Evolutionary conservation across 257 asterid genomes (phyloP).

Genomic region (Leonotis leonurus): DNA sequence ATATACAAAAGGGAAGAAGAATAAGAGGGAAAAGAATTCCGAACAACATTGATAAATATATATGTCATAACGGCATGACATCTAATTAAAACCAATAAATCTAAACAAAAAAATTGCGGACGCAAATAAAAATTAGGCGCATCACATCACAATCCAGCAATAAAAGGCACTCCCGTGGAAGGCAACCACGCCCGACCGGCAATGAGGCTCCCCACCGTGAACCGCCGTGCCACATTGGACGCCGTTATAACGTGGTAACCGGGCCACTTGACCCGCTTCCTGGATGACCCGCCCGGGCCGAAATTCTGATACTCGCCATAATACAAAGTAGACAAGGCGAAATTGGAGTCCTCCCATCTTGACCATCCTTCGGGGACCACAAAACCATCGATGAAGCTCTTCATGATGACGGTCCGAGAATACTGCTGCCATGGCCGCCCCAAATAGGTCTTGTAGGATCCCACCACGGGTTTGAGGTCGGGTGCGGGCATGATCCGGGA

Average conservation of each 20-base stretch:
- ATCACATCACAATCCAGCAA: constrained; percentile 41
- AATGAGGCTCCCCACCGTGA: constrained; percentile 63
- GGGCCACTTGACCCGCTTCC: constrained; percentile 59
- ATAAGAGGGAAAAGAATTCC: background rate
- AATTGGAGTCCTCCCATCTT: constrained; percentile 52
- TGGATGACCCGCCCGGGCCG: constrained; percentile 65
- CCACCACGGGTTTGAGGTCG: constrained; percentile 48
- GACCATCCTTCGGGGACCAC: constrained; percentile 66
- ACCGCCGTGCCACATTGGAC: constrained; percentile 42
- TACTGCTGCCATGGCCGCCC: constrained; percentile 93
- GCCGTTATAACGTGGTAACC: constrained; percentile 59
- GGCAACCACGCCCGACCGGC: constrained; percentile 90
- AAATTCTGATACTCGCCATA: constrained; percentile 70
- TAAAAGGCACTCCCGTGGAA: constrained; percentile 75
- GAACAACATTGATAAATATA: constrained; percentile 18
- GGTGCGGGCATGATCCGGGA: constrained; percentile 60
- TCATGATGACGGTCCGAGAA: constrained; percentile 62
- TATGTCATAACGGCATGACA: constrained; percentile 52
- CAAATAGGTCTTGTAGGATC: constrained; percentile 35
- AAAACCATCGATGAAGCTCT: constrained; percentile 43
- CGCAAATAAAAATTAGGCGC: background rate
- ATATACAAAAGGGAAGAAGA: background rate
- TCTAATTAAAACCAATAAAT: constrained; percentile 42
- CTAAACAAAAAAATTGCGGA: too few relatives aligned
- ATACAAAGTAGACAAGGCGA: constrained; percentile 58